Percentiles rank a stretch among this genome's conserved stretches.
Evolutionary conservation across 768 basidiomycete genomes (phyloP).

Genomic region (Postia placenta): DNA sequence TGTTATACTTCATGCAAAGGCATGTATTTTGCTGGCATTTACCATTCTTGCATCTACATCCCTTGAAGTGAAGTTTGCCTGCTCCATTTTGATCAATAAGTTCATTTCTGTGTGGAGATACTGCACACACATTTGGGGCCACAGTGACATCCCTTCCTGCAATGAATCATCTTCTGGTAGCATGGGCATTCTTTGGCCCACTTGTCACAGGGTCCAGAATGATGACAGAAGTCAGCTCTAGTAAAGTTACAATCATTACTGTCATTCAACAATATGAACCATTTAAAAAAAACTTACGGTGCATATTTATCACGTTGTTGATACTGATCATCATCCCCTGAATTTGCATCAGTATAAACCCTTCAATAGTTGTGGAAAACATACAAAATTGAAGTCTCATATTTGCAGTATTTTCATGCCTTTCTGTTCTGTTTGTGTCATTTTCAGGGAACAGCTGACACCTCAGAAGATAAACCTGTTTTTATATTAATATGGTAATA

Average conservation of each 20-base stretch:
- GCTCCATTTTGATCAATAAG: too few species aligned
- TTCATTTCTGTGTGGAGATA: too few species aligned
- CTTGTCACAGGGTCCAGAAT: slow-evolving; percentile 41
- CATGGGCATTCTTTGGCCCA: slow-evolving; percentile 36
- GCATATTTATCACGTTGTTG: neutral
- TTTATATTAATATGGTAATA: neutral
- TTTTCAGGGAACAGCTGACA: slow-evolving; percentile 15
- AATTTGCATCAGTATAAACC: neutral
- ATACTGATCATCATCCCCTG: neutral
- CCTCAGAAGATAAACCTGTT: slow-evolving; percentile 19
- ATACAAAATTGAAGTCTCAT: neutral
- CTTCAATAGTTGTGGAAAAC: neutral
- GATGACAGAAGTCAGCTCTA: slow-evolving; percentile 4
- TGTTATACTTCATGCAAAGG: slow-evolving; percentile 25
- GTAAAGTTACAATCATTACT: neutral
- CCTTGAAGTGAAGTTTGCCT: slow-evolving; percentile 38
- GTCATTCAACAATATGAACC: neutral
- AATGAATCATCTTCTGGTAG: slow-evolving; percentile 31
- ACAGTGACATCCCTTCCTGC: slow-evolving; percentile 45
- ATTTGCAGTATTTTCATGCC: neutral
- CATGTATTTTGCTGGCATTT: slow-evolving; percentile 22
- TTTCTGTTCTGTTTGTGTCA: slow-evolving; percentile 9
- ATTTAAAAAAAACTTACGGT: neutral
- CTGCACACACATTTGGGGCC: slow-evolving; percentile 34
- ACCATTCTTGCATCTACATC: slow-evolving; percentile 30